Evolutionary conservation across 2,329 filamentous ascomycete genomes (phyloP), one percentile per base, ranked within the genome.

Genomic region (Cercospora sesami): DNA sequence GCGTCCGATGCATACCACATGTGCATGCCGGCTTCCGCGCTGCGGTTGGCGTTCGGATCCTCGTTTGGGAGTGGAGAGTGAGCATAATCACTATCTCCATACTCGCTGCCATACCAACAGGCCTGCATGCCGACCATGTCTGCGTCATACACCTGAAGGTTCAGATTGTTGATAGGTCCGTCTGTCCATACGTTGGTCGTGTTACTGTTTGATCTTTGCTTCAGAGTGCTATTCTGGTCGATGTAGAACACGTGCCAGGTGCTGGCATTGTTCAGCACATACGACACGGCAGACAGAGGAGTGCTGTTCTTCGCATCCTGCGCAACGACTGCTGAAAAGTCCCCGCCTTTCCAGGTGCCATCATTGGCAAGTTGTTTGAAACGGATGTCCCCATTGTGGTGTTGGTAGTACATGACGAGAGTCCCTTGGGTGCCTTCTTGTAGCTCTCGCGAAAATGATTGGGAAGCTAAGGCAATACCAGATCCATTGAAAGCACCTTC

Each of bases 401-500:
- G 80, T 68, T 83, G 82, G 68, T 81, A 83, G 72, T 82, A 83
- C 48, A 83, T 73, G 1, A 79, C 80, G 6, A 83, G 78, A 12
- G 76, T 76, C 3, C 80, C 79, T 36, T 78, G 78, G 12, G 77
- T 76, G 5, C 76, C 74, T 7, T 73, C 73, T 30, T 76, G 30
- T 9, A 73, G 64, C 23, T 71, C 58, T 3, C 64, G 60, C 5
- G 71, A 78, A 73, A 81, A 82, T 0, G 80, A 82, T 53, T 82
- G 80, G 6, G 79, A 79, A 18, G 82, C 81, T 9, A 83, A 66
- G 0, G 81, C 82, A 45, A 83, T 80, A 10, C 82, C 82, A 14
- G 80, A 80, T n/a, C 82, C 82, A 66, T 83, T 83, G 74, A 82
- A 83, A 5, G 81, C 81, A 21, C 82, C 82, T 31, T 77, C 74